A percentile compares a stretch with the other conserved stretches of the same genome.
Conservation (phyloP, 2,329 filamentous ascomycete genomes). For the Uncinocarpus reesii region DNA sequence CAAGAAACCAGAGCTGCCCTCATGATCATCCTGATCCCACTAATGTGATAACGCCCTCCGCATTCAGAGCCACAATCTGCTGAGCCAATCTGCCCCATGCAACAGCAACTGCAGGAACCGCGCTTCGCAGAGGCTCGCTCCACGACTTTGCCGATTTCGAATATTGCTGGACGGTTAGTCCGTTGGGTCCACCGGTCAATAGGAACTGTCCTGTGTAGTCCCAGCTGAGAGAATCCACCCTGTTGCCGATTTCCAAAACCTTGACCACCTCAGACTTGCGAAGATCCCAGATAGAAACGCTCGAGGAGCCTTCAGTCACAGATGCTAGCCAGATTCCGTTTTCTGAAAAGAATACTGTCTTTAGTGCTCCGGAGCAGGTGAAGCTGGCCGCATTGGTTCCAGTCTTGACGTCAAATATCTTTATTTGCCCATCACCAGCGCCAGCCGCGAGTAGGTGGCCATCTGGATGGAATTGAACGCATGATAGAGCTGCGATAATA, state of each 20-base stretch:
- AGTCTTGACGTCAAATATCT: constrained; percentile 77
- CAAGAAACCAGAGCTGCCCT: constrained; percentile 13
- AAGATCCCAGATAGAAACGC: constrained; percentile 80
- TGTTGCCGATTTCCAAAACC: constrained; percentile 71
- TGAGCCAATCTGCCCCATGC: constrained; percentile 68
- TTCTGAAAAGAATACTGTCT: constrained; percentile 77
- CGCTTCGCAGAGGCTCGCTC: constrained; percentile 73
- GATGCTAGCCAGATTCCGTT: constrained; percentile 95
- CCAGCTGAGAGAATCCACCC: constrained; percentile 70
- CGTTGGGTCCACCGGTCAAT: constrained; percentile 66
- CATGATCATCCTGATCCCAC: constrained; percentile 46
- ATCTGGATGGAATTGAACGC: constrained; percentile 84
- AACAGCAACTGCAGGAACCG: constrained; percentile 60
- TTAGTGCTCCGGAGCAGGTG: constrained; percentile 53
- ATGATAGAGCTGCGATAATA: constrained; percentile 52
- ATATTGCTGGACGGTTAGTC: constrained; percentile 81
- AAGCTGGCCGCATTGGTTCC: constrained; percentile 69
- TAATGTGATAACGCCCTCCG: constrained; percentile 64
- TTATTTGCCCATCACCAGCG: constrained; percentile 67
- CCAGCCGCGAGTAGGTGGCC: constrained; percentile 88
- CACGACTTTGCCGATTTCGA: constrained; percentile 77
- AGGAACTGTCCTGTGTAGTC: constrained; percentile 94
- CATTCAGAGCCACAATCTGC: constrained; percentile 63
- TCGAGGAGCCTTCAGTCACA: constrained; percentile 63
- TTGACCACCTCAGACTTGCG: constrained; percentile 75